These are phyloP conservation scores for Leersia perrieri DNA, from an alignment of 176 grass and related monocot genomes.

Conservation along the genomic window DNA sequence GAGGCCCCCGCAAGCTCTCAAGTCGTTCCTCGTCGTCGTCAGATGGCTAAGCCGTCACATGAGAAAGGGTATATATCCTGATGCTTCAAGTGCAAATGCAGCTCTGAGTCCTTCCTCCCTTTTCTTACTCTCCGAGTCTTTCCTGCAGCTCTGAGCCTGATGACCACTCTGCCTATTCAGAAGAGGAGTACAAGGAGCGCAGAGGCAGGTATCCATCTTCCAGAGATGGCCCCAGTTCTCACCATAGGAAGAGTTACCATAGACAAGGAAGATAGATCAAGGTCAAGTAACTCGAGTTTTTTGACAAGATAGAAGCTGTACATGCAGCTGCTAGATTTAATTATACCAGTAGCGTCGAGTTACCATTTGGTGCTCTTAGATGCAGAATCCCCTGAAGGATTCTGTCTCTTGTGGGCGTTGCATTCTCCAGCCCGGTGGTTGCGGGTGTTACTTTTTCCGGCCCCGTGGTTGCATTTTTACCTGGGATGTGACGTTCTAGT, in stretches of 20 bases:
- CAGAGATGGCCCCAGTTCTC: constrained; percentile 14
- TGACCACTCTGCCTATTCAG: constrained; percentile 36
- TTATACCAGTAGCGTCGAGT: background rate
- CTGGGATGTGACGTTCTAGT: background rate
- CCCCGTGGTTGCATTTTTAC: background rate
- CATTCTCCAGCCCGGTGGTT: no score
- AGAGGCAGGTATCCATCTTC: constrained; percentile 33
- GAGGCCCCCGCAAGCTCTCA: constrained; percentile 31
- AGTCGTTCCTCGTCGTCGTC: constrained; percentile 13
- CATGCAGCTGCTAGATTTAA: constrained; percentile 1
- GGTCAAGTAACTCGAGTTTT: background rate
- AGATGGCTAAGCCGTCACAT: constrained; percentile 24
- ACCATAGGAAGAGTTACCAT: constrained; percentile 39
- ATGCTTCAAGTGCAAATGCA: background rate
- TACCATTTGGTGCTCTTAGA: background rate
- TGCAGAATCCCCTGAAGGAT: background rate
- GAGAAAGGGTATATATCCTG: constrained; percentile 36
- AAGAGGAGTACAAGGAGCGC: constrained; percentile 41
- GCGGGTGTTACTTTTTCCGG: background rate
- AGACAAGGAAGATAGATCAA: constrained; percentile 39
- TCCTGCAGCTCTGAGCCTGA: constrained; percentile 24
- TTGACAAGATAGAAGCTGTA: constrained; percentile 14
- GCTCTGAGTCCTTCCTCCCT: no score
- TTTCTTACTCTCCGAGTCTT: background rate
- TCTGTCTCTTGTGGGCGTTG: background rate